Base-by-base conservation (phyloP, 148 eudicot species). In the Silene uniflora region DNA sequence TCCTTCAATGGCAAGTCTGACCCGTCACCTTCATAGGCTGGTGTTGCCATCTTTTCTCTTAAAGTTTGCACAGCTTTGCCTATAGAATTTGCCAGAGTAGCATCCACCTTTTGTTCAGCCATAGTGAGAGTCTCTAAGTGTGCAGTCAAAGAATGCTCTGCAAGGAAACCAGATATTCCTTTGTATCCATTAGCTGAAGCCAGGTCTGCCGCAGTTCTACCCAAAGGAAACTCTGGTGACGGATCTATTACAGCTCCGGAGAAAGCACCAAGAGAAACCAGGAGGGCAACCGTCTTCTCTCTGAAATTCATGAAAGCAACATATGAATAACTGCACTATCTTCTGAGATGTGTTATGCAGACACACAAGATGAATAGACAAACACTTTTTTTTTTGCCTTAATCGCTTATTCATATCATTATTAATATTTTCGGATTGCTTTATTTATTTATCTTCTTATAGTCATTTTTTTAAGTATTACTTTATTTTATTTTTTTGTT, bases 131-230 rank as follows among this genome's bases (percentile, higher is more conserved):
- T 77, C 72, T 70, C 77, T 46, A 87, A 86, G 79, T 87, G 90
- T 72, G 79, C 70, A 46, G 89, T 87, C 72, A 90, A 84, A 52
- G 85, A 85, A 39, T 85, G 84, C 75, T 90, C 94, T 0, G 95
- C 90, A 49, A 90, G 88, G 80, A 81, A 90, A 29, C 90, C 95
- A 61, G 91, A 88, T 55, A 91, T 85, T 74, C 93, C 93, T 78
- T 88, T 88, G 84, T 81, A 85, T 67, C 97, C 93, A 71, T 88
- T 82, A 49, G 73, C 80, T 69, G 90, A 85, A 77, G 97, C 97
- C 68, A 91, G 73, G 65, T 89, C 93, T 1, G 93, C 93, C 8
- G 97, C 84, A 58, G 87, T 81, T 82, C 84, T 76, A 67, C 91
- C 90, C 78, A 80, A 79, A 49, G 93, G 91, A 77, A 74, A 83